Percentiles rank a stretch among this genome's conserved stretches.
Conservation (phyloP, 139 green algal species). For the Pycnococcus provasolii region DNA sequence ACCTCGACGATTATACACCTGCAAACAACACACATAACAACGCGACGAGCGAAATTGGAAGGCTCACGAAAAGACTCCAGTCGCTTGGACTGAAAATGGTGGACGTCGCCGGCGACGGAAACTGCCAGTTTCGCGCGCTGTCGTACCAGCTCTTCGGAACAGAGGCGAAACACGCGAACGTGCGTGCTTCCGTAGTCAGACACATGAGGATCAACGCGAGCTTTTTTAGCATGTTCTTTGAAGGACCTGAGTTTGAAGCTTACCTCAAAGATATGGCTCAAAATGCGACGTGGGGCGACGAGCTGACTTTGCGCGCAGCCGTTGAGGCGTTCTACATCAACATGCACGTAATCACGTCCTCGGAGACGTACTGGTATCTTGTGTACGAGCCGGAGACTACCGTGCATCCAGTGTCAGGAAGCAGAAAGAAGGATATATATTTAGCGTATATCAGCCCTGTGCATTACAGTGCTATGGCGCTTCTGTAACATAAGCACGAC, state of each 20-base stretch:
- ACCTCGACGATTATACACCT: too few species aligned
- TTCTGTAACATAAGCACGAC: not conserved
- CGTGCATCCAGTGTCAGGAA: not conserved
- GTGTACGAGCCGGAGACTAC: constrained; percentile 13
- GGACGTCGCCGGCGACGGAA: constrained; percentile 54
- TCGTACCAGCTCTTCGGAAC: constrained; percentile 65
- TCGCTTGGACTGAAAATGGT: constrained; percentile 37
- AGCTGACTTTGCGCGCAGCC: constrained; percentile 20
- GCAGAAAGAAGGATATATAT: not conserved
- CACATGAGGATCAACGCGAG: constrained; percentile 2
- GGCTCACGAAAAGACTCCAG: not conserved
- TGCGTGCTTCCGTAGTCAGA: constrained; percentile 45
- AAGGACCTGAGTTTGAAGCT: not conserved
- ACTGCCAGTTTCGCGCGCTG: constrained; percentile 69
- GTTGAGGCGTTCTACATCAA: not conserved
- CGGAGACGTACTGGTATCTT: constrained; percentile 15
- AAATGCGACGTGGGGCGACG: constrained; percentile 16
- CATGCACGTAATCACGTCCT: constrained; percentile 17
- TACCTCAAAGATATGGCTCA: constrained; percentile 10
- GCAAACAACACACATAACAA: too few species aligned
- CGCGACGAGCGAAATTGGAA: too few species aligned
- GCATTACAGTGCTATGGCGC: constrained; percentile 25
- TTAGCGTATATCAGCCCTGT: constrained; percentile 21
- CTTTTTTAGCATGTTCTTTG: constrained; percentile 9
- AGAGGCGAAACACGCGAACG: constrained; percentile 39